phyloP scores from a whole-genome alignment of 441 rosid genomes.

The Flueggea neowawraea region DNA sequence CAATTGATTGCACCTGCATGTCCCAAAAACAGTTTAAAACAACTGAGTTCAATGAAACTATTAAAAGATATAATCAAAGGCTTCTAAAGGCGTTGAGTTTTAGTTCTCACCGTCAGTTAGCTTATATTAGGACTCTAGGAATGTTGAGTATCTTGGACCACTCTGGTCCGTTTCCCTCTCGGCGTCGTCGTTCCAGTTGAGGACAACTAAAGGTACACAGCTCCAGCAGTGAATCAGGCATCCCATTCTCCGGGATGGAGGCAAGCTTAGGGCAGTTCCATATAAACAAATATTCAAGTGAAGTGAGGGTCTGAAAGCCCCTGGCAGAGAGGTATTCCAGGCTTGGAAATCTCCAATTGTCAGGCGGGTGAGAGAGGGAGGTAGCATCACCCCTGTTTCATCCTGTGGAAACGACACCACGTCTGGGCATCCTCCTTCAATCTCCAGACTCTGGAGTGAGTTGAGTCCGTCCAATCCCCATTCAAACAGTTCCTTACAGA shows the following conservation, averaged over 20 bases:
- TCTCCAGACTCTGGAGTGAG: not conserved
- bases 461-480: conserved; percentile 7
- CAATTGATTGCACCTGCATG: too few species aligned
- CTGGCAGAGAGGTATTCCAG: too few species aligned
- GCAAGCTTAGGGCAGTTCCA: not conserved
- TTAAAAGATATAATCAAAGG: too few species aligned
- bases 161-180: not conserved
- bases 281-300: too few species aligned
- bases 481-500: not conserved
- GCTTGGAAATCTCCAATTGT: too few species aligned
- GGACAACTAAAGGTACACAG: not conserved
- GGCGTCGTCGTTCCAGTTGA: conserved; percentile 1
- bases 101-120: too few species aligned
- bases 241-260: not conserved
- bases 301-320: too few species aligned
- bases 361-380: not conserved
- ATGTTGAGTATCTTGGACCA: conserved; percentile 12
- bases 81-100: too few species aligned
- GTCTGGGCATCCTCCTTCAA: not conserved
- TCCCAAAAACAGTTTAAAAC: too few species aligned
- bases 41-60: too few species aligned
- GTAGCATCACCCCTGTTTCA: conserved; percentile 4
- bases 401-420: conserved; percentile 2
- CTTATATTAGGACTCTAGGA: not conserved
- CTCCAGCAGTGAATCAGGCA: not conserved